Evolutionary conservation across 208 protist genomes (phyloP), one percentile per base, ranked within the genome.

Genomic region (Wallacemonas rigidus): DNA sequence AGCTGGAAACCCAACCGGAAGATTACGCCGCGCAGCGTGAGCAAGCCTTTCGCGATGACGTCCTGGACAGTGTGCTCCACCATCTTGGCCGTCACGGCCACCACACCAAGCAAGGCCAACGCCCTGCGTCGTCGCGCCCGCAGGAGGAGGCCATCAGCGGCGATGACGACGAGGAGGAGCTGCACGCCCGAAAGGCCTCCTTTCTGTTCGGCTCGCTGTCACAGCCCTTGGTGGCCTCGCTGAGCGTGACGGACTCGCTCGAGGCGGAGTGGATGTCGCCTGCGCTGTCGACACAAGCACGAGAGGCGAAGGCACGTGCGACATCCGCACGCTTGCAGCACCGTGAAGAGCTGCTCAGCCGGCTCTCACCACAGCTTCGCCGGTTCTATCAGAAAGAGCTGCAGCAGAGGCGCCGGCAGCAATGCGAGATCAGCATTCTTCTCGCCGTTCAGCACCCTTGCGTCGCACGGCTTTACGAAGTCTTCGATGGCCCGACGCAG

Each of bases 341-440:
- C 17, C 58, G 71, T 5, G 40, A 75, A 12, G 74, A 64, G 48
- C 68, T 89, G 54, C 72, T 89, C 38, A 53, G 41, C 40, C 62
- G 50, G 15, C 81, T 89, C 3, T 62, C 72, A 11, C 69, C 68
- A 26, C 26, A 64, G 12, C 71, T 84, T 3, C 84, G 81, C 15
- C 68, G 60, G 40, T 56, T 72, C 58, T 89, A 89, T 43, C 67
- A 77, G 58, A 73, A 73, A 44, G 83, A 90, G 50, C 56, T 87
- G 6, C 63, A 70, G 40, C 69, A 86, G 71, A 79, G 79, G 62
- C 70, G 79, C 14, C 82, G 85, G 44, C 77, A 89, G 77, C 82
- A 92, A 68, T 82, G 86, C 48, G 90, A 95, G 77, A 84, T 92
- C 36, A 89, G 89, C 67, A 84, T 95, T 39, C 78, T 91, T 15